A percentile compares a stretch with the other conserved stretches of the same genome.
These are phyloP conservation scores for Pogostemon cablin DNA, from an alignment of 257 asterid genomes.

Conservation along the genomic window DNA sequence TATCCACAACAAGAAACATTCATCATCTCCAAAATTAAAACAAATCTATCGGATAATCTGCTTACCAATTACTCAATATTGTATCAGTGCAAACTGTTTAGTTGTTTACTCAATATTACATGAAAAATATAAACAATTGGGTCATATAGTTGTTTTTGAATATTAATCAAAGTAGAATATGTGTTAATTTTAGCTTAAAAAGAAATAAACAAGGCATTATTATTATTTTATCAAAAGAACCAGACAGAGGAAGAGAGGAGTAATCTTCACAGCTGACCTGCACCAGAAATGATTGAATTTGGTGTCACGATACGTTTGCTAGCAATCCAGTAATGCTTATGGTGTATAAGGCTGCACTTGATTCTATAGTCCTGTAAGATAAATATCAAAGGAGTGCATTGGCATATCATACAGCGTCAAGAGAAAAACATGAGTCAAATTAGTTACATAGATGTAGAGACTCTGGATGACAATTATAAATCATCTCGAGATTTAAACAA, in stretches of 20 bases:
- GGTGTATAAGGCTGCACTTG: slow-evolving; percentile 72
- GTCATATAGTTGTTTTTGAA: neutral
- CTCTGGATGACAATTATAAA: neutral
- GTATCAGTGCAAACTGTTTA: neutral
- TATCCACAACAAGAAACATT: slow-evolving; percentile 33
- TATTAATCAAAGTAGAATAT: neutral
- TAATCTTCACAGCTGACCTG: slow-evolving; percentile 56
- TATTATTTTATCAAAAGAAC: too few species aligned
- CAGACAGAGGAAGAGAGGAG: neutral
- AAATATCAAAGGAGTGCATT: slow-evolving; percentile 23
- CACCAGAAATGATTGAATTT: slow-evolving; percentile 66
- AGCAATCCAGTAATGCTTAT: slow-evolving; percentile 80
- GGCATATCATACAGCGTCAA: slow-evolving; percentile 12
- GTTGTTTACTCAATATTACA: too few species aligned
- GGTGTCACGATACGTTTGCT: slow-evolving; percentile 90
- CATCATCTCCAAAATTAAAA: slow-evolving; percentile 9
- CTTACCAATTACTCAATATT: neutral
- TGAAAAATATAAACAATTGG: neutral
- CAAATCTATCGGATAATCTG: neutral
- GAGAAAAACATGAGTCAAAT: neutral
- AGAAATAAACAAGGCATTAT: neutral
- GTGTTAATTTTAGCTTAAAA: neutral
- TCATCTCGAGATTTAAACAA: too few species aligned
- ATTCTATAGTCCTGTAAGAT: slow-evolving; percentile 51
- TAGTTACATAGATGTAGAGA: neutral